Evolutionary conservation across 2,329 filamentous ascomycete species (phyloP).

Genomic region (Septoria petroselini): DNA sequence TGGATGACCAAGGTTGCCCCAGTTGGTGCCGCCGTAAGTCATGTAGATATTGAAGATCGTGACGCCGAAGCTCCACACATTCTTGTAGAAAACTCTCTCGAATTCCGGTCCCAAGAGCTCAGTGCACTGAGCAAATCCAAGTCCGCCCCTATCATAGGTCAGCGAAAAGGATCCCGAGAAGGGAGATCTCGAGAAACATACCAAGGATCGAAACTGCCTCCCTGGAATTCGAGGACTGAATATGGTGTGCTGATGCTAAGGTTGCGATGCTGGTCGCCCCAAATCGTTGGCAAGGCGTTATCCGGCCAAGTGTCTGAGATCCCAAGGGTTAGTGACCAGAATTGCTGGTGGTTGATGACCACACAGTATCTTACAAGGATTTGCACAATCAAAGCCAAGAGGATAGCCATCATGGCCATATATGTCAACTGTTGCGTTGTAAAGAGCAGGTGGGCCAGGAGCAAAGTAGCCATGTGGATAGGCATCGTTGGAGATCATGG

Average conservation of each 20-base stretch:
- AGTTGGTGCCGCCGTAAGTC: constrained; percentile 78
- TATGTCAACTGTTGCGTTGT: constrained; percentile 52
- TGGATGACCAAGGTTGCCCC: constrained; percentile 73
- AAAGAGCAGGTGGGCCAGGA: constrained; percentile 50
- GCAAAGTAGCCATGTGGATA: constrained; percentile 59
- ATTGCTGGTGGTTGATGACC: no score
- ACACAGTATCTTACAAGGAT: no score
- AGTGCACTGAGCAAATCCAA: constrained; percentile 65
- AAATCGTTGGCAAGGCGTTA: constrained; percentile 56
- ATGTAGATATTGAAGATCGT: constrained; percentile 73
- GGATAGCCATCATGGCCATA: constrained; percentile 66
- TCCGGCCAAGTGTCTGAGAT: constrained; percentile 61
- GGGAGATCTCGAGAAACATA: background rate
- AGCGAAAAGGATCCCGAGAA: background rate
- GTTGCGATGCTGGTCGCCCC: constrained; percentile 52
- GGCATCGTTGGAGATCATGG: constrained; percentile 73
- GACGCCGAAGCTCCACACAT: constrained; percentile 47
- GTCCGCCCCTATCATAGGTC: constrained; percentile 51
- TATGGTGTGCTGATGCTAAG: constrained; percentile 66
- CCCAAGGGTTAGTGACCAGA: no score
- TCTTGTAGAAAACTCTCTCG: constrained; percentile 73
- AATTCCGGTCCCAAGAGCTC: constrained; percentile 69
- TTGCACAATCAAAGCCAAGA: constrained; percentile 58
- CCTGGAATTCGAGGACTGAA: constrained; percentile 56
- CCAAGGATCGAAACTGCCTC: constrained; percentile 65